Percentiles rank a stretch among this genome's conserved stretches.
Evolutionary conservation across 2,329 filamentous ascomycete genomes (phyloP).

Genomic region (Tolypocladium amazonense): DNA sequence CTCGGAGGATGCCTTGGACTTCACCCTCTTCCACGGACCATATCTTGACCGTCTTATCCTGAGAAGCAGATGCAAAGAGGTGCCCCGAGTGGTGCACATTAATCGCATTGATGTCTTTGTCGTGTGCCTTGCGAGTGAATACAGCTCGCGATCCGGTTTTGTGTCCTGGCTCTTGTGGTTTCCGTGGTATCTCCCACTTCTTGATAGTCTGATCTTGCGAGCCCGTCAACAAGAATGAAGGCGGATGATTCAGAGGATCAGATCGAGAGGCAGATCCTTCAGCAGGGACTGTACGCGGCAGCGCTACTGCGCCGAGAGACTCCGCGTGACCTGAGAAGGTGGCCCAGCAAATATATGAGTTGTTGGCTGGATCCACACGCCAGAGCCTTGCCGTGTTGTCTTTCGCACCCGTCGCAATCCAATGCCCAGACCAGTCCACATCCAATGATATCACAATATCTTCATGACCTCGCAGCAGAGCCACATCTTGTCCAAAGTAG

Average conservation of each 20-base stretch:
- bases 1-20: conserved; percentile 79
- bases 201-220: conserved; percentile 95
- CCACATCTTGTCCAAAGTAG: conserved; percentile 86
- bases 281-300: conserved; percentile 61
- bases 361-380: conserved; percentile 67
- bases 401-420: conserved; percentile 92
- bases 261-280: conserved; percentile 59
- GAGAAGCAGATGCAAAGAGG: conserved; percentile 92
- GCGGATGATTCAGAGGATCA: conserved; percentile 69
- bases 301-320: conserved; percentile 78
- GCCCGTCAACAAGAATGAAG: conserved; percentile 77
- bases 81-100: conserved; percentile 64
- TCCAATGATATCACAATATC: conserved; percentile 95
- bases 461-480: conserved; percentile 76
- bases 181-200: conserved; percentile 70
- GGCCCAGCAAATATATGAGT: conserved; percentile 69
- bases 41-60: conserved; percentile 94
- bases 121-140: conserved; percentile 91
- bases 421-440: conserved; percentile 92
- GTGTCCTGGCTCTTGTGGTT: conserved; percentile 29
- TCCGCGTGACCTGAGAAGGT: conserved; percentile 88
- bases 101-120: conserved; percentile 97
- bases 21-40: conserved; percentile 89
- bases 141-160: conserved; percentile 53
- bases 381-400: conserved; percentile 91